phyloP scores from a whole-genome alignment of 2,329 filamentous ascomycete genomes.

The Ophiocordyceps camponoti-rufipedis region DNA sequence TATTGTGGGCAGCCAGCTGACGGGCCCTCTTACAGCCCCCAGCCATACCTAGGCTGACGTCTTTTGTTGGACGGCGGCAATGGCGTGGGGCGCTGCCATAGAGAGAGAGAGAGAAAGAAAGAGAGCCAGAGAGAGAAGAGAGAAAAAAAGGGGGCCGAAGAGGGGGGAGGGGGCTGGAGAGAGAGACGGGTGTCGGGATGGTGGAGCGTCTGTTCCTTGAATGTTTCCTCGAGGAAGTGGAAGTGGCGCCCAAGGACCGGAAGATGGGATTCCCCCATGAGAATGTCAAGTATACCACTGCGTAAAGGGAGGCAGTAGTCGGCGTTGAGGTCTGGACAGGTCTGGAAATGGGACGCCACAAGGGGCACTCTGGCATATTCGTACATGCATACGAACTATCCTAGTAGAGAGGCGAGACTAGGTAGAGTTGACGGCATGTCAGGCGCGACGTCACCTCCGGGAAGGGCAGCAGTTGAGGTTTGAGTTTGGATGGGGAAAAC shows the following conservation, averaged over 20 bases:
- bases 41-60: not conserved
- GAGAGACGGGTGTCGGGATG: not conserved
- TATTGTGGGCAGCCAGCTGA: conserved; percentile 3
- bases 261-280: not conserved
- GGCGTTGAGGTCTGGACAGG: conserved; percentile 3
- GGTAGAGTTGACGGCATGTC: not conserved
- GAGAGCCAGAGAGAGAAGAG: not conserved
- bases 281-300: conserved; percentile 1
- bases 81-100: not conserved
- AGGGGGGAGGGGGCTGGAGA: not conserved
- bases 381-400: not conserved
- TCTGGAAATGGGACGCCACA: conserved; percentile 1
- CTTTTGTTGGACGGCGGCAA: not conserved
- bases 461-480: not conserved
- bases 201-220: not conserved
- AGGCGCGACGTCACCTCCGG: not conserved
- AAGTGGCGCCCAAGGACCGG: not conserved
- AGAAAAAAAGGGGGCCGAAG: not conserved
- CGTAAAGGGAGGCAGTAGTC: not conserved
- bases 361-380: not conserved
- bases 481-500: not conserved
- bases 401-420: not conserved
- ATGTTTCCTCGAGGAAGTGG: not conserved
- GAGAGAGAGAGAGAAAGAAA: not conserved
- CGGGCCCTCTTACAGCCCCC: not conserved